phyloP scores from a whole-genome alignment of 345 rosid species.

The Gossypioides kirkii region DNA sequence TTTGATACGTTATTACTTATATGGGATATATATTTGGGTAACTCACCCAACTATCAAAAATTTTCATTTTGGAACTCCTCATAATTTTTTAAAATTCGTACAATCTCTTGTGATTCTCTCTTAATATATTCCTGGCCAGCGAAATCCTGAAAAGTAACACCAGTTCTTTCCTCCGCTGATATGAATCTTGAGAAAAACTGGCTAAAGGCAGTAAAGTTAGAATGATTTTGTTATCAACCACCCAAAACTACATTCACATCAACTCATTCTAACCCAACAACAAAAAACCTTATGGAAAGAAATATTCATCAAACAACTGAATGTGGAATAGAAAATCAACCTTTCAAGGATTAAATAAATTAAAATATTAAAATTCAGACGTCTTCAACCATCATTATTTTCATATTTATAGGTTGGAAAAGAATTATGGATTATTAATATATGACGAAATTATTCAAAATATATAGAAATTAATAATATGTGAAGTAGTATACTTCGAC shows the following conservation, averaged over 20 bases:
- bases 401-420: too few species aligned
- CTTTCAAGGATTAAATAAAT: neutral
- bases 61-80: slow-evolving; percentile 63
- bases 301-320: neutral
- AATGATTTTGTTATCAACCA: neutral
- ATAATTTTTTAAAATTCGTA: slow-evolving; percentile 72
- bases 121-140: slow-evolving; percentile 97
- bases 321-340: neutral
- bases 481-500: too few species aligned
- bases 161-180: slow-evolving; percentile 93
- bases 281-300: neutral
- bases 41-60: too few species aligned
- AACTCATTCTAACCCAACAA: neutral
- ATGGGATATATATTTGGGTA: too few species aligned
- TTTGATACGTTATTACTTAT: too few species aligned
- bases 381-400: neutral
- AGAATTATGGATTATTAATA: too few species aligned
- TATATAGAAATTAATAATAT: too few species aligned
- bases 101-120: slow-evolving; percentile 84
- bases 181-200: slow-evolving; percentile 73
- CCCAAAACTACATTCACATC: neutral
- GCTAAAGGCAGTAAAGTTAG: slow-evolving; percentile 20
- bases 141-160: slow-evolving; percentile 91
- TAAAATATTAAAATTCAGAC: neutral
- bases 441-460: too few species aligned